Percentiles rank a stretch among this genome's conserved stretches.
Evolutionary conservation across 2,329 filamentous ascomycete species (phyloP).

Genomic region (Ophiostoma sp.): DNA sequence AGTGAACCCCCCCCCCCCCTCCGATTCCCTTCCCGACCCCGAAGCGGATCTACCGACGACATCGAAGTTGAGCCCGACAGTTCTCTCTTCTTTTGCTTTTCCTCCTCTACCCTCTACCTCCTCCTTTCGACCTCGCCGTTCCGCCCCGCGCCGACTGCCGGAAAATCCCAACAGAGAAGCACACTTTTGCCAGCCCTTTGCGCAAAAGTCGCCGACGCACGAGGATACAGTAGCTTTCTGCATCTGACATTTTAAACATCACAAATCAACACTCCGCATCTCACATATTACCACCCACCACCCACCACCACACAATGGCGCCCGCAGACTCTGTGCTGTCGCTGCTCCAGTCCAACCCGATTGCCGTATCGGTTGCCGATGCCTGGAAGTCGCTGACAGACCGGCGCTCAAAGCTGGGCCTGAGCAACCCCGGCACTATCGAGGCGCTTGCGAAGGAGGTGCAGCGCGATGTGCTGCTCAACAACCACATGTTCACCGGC

Average conservation of each 20-base stretch:
- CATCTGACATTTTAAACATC: not conserved
- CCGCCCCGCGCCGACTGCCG: slow-evolving; percentile 1
- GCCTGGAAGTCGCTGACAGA: slow-evolving; percentile 76
- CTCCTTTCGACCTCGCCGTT: not conserved
- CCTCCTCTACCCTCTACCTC: not conserved
- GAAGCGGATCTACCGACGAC: not conserved
- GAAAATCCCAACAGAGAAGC: not conserved
- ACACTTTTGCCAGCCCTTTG: not conserved
- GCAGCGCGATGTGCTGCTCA: slow-evolving; percentile 91
- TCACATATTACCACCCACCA: not conserved
- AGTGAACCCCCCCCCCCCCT: not conserved
- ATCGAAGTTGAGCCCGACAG: not conserved
- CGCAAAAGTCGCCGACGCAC: too few species aligned
- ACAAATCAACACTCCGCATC: not conserved
- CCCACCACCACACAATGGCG: slow-evolving; percentile 39
- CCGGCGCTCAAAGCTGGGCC: slow-evolving; percentile 77
- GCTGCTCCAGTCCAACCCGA: slow-evolving; percentile 68
- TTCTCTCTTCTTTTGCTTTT: not conserved
- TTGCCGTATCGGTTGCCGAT: slow-evolving; percentile 65
- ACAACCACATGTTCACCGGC: slow-evolving; percentile 94
- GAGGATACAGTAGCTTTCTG: too few species aligned
- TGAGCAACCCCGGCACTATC: slow-evolving; percentile 87
- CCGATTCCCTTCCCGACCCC: not conserved
- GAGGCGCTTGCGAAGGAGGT: slow-evolving; percentile 84
- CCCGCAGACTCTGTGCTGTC: slow-evolving; percentile 50